Percentiles rank a stretch among this genome's conserved stretches.
Evolutionary conservation across 2,329 filamentous ascomycete species (phyloP).

Genomic region (Ceratocystis lukuohia): DNA sequence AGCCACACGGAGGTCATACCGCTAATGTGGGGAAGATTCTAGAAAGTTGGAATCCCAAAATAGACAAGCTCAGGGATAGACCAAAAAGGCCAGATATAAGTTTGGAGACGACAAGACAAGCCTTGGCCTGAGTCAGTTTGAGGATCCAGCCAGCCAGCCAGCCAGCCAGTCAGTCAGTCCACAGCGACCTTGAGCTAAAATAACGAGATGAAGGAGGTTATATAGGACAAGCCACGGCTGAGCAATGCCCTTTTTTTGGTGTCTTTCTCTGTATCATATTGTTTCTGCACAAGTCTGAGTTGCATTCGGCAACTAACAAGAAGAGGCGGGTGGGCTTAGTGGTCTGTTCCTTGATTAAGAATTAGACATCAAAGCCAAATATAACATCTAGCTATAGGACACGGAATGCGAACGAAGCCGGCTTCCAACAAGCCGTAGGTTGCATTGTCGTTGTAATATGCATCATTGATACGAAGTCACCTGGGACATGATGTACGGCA

Average conservation of each 20-base stretch:
- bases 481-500: no score
- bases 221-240: neutral
- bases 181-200: neutral
- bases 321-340: neutral
- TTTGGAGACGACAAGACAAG: neutral
- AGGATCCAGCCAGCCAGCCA: neutral
- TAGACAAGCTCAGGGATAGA: slow-evolving; percentile 8
- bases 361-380: neutral
- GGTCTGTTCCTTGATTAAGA: neutral
- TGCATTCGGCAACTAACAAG: neutral
- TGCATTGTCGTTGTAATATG: neutral
- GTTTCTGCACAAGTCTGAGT: neutral
- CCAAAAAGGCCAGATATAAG: slow-evolving; percentile 16
- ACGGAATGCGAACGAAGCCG: neutral
- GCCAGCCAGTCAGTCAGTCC: neutral
- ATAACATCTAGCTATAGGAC: neutral
- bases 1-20: neutral
- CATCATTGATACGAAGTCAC: neutral
- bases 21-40: slow-evolving; percentile 14
- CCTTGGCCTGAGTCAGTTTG: slow-evolving; percentile 3
- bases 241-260: neutral
- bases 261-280: neutral
- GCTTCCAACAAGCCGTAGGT: no score
- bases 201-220: neutral
- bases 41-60: slow-evolving; percentile 14